Base-by-base conservation (phyloP, 1,284 basidiomycete species). In the Microstroma glucosiphilum region DNA sequence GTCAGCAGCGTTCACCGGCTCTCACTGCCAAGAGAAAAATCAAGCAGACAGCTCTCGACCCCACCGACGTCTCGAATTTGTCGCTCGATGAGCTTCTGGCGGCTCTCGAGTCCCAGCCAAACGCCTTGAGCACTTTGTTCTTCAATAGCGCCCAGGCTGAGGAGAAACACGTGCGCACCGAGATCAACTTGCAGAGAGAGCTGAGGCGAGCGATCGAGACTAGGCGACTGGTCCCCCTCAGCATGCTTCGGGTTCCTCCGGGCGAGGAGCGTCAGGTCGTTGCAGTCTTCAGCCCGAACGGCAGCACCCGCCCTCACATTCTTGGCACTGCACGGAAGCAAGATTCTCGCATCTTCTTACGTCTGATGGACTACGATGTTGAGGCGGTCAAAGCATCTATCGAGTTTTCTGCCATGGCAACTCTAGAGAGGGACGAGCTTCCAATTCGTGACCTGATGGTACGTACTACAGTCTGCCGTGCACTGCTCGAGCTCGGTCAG, bases 391-490 rank as follows among this genome's bases (percentile, higher is more conserved):
- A 56, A 12, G 43, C 30, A 40, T 73, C 63, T 37, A 61, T 64
- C 23, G 72, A 73, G 53, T 79, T 78, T 51, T 64, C 69, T 11
- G 67, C 65, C 23, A 70, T 79, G 68, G 73, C 69, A 8, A 65
- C 68, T 17, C 73, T 77, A 56, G 71, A 75, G 11, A 57, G 64
- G 6, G 76, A 78, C 58, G 81, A 82, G 60, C 69, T 83, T 55
- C 83, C 83, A 2, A 81, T 83, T 8, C 74, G 82, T n/a, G 83
- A 83, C 63, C 71, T 83, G 46, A 80, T 83, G 67, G 78, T 83
- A 57, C 68, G 81, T 37, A 80, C 80, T 60, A 81, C 77, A 25
- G 81, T 80, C 42, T 82, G 82, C 51, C 72, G 82, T 40, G 80
- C 78, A 51, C 75, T 82, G 42, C 71, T 83, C 42, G 82, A 83